Conservation (phyloP, 345 rosid species). For the Moricandia moricandioides region DNA sequence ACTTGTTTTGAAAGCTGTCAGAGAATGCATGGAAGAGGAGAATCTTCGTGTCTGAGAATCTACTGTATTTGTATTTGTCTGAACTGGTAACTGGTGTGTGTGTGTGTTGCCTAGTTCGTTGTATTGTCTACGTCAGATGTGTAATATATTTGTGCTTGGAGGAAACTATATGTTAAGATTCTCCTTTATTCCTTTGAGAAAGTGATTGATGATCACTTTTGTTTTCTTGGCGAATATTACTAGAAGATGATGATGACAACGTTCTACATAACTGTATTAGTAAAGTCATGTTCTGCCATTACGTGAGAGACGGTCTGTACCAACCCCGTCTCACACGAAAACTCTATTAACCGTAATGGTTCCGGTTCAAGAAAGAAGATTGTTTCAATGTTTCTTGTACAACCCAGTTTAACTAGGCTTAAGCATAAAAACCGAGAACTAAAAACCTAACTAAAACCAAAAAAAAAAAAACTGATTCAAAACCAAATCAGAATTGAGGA, state of each 20-base stretch:
- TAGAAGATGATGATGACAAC: not conserved
- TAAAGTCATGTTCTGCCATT: not conserved
- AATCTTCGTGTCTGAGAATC: conserved; percentile 27
- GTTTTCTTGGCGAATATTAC: not conserved
- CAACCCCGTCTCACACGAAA: not conserved
- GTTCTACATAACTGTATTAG: not conserved
- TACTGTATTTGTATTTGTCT: conserved; percentile 18
- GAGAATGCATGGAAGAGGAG: conserved; percentile 53
- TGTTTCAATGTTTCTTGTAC: too few relatives aligned
- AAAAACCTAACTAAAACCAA: too few relatives aligned
- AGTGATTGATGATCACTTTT: not conserved
- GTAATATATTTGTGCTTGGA: not conserved
- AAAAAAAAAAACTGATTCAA: too few relatives aligned
- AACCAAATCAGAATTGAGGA: too few relatives aligned
- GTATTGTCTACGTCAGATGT: not conserved
- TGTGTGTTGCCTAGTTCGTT: not conserved
- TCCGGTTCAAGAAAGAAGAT: too few relatives aligned
- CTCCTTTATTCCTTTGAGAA: not conserved
- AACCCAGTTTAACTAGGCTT: too few relatives aligned
- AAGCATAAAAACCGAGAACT: too few relatives aligned
- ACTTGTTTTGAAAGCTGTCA: conserved; percentile 35
- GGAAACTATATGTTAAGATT: not conserved
- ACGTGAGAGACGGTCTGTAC: conserved; percentile 19
- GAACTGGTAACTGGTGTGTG: conserved; percentile 12
- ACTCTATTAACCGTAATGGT: not conserved